Evolutionary conservation across 208 protist genomes (phyloP), one percentile per base, ranked within the genome.

Genomic region (Crithidia brevicula): DNA sequence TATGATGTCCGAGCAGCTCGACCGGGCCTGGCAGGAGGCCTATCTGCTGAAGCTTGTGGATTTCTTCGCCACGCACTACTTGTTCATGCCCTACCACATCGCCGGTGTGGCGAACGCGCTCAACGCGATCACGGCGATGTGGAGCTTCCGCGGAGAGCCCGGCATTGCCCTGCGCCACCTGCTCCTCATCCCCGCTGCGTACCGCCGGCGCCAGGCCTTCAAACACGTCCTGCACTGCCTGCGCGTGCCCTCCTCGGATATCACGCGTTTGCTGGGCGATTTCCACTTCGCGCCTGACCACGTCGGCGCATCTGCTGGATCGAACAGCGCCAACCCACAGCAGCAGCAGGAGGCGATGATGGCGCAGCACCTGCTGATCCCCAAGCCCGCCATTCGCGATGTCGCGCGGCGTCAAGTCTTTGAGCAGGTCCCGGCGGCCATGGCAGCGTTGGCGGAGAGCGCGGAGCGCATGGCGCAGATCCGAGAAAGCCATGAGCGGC

Each of bases 41-140:
- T 94, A 94, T 62, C 65, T 95, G 50, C 54, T 93, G 31, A 85
- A 81, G 75, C 76, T 94, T 15, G 74, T 87, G 0, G 79, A 88
- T 30, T 96, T 96, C 65, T 82, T 88, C 52, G 30, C 38, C 4
- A 57, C 72, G 23, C 88, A 96, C 46, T 61, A 53, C 10, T 27
- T 81, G 5, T 85, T 88, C 66, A 89, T 96, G 83, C 91, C 91
- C 6, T 94, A 92, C 56, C 86, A 96, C 78, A 94, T 94, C 71
- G 78, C 81, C 25, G 91, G 91, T 16, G 86, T 96, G 34, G 76
- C 75, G 3, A 93, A 94, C 56, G 81, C 88, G 20, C 62, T 92
- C 20, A 96, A 93, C 62, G 91, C 91, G 13, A 87, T 96, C 69
- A 70, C 86, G n/a, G 84, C 86, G 0, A 96, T 93, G 88, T 93